Percentiles rank a stretch among this genome's conserved stretches.
phyloP scores from a whole-genome alignment of 1,284 basidiomycete species.

The Sphaerobolus stellatus region DNA sequence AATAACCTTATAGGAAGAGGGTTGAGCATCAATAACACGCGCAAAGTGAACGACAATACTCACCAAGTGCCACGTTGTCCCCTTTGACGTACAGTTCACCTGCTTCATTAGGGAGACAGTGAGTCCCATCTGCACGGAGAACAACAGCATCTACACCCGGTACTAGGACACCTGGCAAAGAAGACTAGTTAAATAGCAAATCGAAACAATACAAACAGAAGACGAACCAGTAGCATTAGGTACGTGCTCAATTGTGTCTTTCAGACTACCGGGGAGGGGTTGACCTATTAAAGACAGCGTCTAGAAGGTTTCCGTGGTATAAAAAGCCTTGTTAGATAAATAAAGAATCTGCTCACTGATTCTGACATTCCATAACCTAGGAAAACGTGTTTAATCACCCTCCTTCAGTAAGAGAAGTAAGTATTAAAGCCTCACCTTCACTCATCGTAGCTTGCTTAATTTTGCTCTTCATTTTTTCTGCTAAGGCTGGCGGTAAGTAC shows the following conservation, averaged over 20 bases:
- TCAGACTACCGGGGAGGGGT: slow-evolving; percentile 47
- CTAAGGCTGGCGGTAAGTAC: slow-evolving; percentile 59
- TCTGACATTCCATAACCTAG: slow-evolving; percentile 77
- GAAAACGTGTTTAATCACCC: slow-evolving; percentile 2
- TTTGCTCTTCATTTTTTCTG: slow-evolving; percentile 39
- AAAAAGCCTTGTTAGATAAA: background rate
- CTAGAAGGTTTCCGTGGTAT: slow-evolving; percentile 34
- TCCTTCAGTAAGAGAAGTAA: background rate
- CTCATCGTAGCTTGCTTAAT: slow-evolving; percentile 36
- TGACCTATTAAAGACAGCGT: slow-evolving; percentile 52
- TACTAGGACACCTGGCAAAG: slow-evolving; percentile 52
- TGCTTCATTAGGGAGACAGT: slow-evolving; percentile 54
- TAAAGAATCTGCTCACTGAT: slow-evolving; percentile 47
- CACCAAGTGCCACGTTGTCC: slow-evolving; percentile 9
- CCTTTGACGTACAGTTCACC: slow-evolving; percentile 64
- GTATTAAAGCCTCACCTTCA: slow-evolving; percentile 50
- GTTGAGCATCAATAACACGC: background rate
- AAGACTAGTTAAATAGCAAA: background rate
- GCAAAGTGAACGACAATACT: background rate
- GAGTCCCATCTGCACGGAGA: slow-evolving; percentile 57
- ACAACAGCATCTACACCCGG: slow-evolving; percentile 64
- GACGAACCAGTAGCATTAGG: slow-evolving; percentile 14
- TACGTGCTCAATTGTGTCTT: slow-evolving; percentile 41
- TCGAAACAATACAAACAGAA: background rate
- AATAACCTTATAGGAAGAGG: slow-evolving; percentile 64